A percentile compares a stretch with the other conserved stretches of the same genome.
Evolutionary conservation across 768 basidiomycete genomes (phyloP).

Genomic region (Lepiota brunneoincarnata): DNA sequence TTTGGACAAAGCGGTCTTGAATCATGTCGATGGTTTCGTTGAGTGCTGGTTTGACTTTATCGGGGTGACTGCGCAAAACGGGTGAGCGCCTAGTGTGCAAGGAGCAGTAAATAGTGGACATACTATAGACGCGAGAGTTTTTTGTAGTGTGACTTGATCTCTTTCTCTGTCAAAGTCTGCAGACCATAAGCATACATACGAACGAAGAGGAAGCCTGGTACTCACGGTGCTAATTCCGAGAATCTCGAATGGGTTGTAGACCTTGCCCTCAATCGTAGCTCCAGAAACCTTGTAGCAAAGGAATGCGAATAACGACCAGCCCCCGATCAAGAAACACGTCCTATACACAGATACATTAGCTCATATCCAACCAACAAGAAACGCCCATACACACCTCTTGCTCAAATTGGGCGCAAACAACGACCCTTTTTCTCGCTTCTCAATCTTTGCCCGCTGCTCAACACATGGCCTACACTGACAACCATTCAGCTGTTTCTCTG

Average conservation of each 20-base stretch:
- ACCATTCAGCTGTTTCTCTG: conserved; percentile 34
- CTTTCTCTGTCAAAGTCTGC: conserved; percentile 75
- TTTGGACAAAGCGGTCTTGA: conserved; percentile 81
- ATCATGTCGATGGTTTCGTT: conserved; percentile 88
- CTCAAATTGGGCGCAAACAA: conserved; percentile 46
- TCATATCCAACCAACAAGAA: not conserved
- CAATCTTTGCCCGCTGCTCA: conserved; percentile 47
- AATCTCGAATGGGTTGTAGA: conserved; percentile 96
- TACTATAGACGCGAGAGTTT: conserved; percentile 87
- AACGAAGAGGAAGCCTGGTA: conserved; percentile 13
- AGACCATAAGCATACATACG: not conserved
- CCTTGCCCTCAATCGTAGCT: conserved; percentile 55
- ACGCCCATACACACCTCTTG: conserved; percentile 41
- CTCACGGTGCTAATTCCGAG: conserved; percentile 72
- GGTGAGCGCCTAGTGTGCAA: not conserved
- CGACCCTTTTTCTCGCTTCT: conserved; percentile 42
- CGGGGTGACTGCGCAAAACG: conserved; percentile 74
- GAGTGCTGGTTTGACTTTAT: conserved; percentile 83
- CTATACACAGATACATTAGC: conserved; percentile 33
- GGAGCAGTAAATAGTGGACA: conserved; percentile 17
- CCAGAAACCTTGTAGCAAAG: conserved; percentile 64
- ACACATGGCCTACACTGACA: conserved; percentile 66
- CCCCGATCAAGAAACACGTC: conserved; percentile 54
- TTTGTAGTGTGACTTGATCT: conserved; percentile 95
- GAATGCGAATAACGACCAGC: conserved; percentile 73